Conservation (phyloP, 768 basidiomycete species). For the Russula compacta region DNA sequence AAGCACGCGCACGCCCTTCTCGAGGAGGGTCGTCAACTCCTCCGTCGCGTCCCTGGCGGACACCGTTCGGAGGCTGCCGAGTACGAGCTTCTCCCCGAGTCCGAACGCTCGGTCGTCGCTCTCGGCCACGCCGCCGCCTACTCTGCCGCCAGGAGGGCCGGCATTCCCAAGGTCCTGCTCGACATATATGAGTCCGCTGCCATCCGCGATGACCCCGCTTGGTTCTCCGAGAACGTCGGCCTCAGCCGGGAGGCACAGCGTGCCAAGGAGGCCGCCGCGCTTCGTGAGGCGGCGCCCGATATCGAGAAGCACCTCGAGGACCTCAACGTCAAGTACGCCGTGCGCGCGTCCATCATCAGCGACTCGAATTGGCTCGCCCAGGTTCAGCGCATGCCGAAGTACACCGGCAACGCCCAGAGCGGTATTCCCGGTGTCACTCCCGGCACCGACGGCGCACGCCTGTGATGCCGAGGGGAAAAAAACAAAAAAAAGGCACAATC, state of each 20-base stretch:
- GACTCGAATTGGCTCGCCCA: slow-evolving; percentile 5
- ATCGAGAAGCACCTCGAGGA: slow-evolving; percentile 11
- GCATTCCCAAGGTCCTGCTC: slow-evolving; percentile 12
- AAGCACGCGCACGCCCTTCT: slow-evolving; percentile 10
- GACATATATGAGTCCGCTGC: slow-evolving; percentile 17
- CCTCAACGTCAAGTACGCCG: slow-evolving; percentile 9
- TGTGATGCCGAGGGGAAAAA: neutral
- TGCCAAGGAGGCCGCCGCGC: slow-evolving; percentile 6
- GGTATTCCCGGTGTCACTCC: slow-evolving; percentile 1
- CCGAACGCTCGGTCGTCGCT: slow-evolving; percentile 15
- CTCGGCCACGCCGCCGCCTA: slow-evolving; percentile 20
- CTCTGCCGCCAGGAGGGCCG: slow-evolving; percentile 11
- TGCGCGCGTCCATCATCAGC: slow-evolving; percentile 19
- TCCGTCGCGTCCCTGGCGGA: neutral
- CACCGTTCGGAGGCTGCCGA: slow-evolving; percentile 14
- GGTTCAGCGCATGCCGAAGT: neutral
- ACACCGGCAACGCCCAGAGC: slow-evolving; percentile 2
- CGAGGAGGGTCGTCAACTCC: neutral
- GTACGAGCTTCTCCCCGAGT: slow-evolving; percentile 18
- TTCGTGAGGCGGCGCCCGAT: slow-evolving; percentile 5
- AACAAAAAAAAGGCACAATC: too few species aligned
- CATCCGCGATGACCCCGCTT: slow-evolving; percentile 15
- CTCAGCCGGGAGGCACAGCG: slow-evolving; percentile 5
- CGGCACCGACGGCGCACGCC: neutral
- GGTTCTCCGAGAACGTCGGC: slow-evolving; percentile 18